A percentile compares a stretch with the other conserved stretches of the same genome.
Evolutionary conservation across 192 early-diverging fungal genomes (phyloP).

Genomic region (Physocladia obscura): DNA sequence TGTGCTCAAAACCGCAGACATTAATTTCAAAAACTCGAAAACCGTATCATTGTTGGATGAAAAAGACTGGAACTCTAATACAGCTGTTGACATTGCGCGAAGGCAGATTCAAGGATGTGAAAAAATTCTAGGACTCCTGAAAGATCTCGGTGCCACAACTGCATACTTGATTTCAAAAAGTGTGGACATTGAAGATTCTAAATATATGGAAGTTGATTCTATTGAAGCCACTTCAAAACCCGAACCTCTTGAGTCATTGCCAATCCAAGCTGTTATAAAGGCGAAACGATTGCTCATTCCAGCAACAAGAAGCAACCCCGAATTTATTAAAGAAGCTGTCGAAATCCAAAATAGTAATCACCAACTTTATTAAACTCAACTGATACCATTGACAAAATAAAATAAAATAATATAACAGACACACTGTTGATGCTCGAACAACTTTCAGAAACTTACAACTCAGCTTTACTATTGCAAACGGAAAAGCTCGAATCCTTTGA

Average conservation of each 20-base stretch:
- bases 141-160: constrained; percentile 9
- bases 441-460: neutral
- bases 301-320: neutral
- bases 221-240: neutral
- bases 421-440: neutral
- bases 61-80: constrained; percentile 17
- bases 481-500: neutral
- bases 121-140: neutral
- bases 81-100: neutral
- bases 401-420: neutral
- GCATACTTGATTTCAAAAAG: too few relatives aligned
- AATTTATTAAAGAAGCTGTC: neutral
- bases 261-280: neutral
- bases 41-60: neutral
- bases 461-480: neutral
- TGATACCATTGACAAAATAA: too few relatives aligned
- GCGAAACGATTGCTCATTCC: neutral
- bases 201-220: neutral
- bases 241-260: neutral
- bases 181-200: too few relatives aligned
- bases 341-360: neutral
- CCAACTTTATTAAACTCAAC: neutral
- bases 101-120: neutral
- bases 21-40: too few relatives aligned
- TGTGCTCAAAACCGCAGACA: neutral